phyloP scores from a whole-genome alignment of 345 rosid species.

The Isatis tinctoria region DNA sequence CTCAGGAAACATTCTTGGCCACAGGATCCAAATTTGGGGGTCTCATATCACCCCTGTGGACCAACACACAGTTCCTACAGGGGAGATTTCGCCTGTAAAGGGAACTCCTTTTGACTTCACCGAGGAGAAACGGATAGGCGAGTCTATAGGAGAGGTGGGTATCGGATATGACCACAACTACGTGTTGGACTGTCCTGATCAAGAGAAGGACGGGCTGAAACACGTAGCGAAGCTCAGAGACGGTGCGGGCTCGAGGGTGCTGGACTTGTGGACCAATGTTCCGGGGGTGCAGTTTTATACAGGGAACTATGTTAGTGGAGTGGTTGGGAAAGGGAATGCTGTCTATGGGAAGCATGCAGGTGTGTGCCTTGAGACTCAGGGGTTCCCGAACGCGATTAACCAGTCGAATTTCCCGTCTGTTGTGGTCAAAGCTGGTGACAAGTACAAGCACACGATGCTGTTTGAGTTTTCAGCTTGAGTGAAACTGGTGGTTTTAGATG shows the following conservation, averaged over 20 bases:
- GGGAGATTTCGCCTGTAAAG: slow-evolving; percentile 65
- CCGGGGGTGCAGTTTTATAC: slow-evolving; percentile 95
- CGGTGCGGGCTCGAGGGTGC: slow-evolving; percentile 59
- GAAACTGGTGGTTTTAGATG: slow-evolving; percentile 11
- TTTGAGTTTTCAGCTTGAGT: slow-evolving; percentile 67
- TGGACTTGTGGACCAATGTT: slow-evolving; percentile 77
- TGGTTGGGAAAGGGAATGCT: slow-evolving; percentile 72
- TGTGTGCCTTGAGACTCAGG: slow-evolving; percentile 88
- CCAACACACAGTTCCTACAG: slow-evolving; percentile 70
- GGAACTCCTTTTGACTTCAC: slow-evolving; percentile 91
- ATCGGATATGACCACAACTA: slow-evolving; percentile 91
- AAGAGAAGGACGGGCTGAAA: slow-evolving; percentile 63
- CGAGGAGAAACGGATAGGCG: slow-evolving; percentile 60
- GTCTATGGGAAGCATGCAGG: slow-evolving; percentile 78
- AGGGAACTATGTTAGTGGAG: slow-evolving; percentile 71
- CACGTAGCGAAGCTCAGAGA: slow-evolving; percentile 68
- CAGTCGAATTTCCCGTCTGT: slow-evolving; percentile 75
- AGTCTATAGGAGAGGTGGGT: slow-evolving; percentile 68
- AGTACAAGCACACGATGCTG: slow-evolving; percentile 72
- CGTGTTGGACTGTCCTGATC: slow-evolving; percentile 56
- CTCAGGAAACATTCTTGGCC: slow-evolving; percentile 70
- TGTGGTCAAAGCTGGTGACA: slow-evolving; percentile 76
- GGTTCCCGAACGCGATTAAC: slow-evolving; percentile 85
- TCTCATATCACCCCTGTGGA: slow-evolving; percentile 86
- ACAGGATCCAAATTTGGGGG: slow-evolving; percentile 71